A percentile compares a stretch with the other conserved stretches of the same genome.
phyloP scores from a whole-genome alignment of 139 green algal genomes.

The Chlamydomonas sphaeroides region DNA sequence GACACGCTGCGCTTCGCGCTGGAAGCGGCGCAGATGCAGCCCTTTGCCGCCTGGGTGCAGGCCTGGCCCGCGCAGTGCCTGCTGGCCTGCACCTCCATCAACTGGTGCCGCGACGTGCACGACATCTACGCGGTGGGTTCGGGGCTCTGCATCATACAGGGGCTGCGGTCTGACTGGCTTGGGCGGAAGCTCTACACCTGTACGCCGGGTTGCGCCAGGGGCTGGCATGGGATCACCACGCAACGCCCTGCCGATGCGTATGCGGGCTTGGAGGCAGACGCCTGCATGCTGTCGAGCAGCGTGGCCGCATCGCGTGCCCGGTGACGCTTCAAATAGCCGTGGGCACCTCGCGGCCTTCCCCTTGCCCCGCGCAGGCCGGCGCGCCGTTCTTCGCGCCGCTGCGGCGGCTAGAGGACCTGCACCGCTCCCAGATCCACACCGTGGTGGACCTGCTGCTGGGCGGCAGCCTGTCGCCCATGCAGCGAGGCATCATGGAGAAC shows the following conservation, averaged over 20 bases:
- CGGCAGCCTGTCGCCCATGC: conserved; percentile 15
- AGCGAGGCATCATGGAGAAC: conserved; percentile 54
- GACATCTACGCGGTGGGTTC: conserved; percentile 44
- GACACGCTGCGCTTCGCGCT: conserved; percentile 43
- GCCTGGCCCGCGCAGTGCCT: conserved; percentile 48
- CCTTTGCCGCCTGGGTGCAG: conserved; percentile 39
- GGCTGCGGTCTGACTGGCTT: too few relatives aligned
- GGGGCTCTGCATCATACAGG: too few relatives aligned
- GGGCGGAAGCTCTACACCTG: too few relatives aligned
- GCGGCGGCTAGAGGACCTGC: conserved; percentile 22
- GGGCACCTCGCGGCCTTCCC: too few relatives aligned
- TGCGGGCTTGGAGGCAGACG: too few relatives aligned
- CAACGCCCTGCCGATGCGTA: too few relatives aligned
- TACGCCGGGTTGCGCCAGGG: too few relatives aligned
- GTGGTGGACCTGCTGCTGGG: conserved; percentile 50
- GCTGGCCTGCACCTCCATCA: conserved; percentile 31
- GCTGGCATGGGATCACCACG: too few relatives aligned
- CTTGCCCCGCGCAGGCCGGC: conserved; percentile 3
- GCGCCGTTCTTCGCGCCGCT: conserved; percentile 33
- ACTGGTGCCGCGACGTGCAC: conserved; percentile 50
- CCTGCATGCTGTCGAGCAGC: too few relatives aligned
- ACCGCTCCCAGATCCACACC: conserved; percentile 37
- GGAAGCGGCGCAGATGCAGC: conserved; percentile 30
- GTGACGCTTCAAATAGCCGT: too few relatives aligned
- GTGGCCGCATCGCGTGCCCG: too few relatives aligned